A percentile compares a stretch with the other conserved stretches of the same genome.
phyloP scores from a whole-genome alignment of 1,284 basidiomycete species.

The Cryptococcus sp. region DNA sequence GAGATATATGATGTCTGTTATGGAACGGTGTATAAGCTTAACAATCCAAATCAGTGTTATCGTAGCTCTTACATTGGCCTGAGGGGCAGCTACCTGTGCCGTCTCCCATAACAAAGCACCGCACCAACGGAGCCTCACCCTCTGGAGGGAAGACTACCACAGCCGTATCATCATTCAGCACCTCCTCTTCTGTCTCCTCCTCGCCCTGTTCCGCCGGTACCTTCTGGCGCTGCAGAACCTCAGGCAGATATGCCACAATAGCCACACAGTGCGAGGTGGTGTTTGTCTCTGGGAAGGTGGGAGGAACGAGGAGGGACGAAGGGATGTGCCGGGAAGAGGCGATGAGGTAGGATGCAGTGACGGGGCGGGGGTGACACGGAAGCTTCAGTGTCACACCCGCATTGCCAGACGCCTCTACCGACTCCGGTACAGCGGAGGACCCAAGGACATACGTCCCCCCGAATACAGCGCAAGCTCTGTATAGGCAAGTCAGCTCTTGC shows the following conservation, averaged over 20 bases:
- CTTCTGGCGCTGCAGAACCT: conserved; percentile 16
- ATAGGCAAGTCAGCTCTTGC: not conserved
- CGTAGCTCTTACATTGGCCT: conserved; percentile 65
- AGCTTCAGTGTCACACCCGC: conserved; percentile 51
- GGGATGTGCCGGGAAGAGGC: conserved; percentile 54
- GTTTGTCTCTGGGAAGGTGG: not conserved
- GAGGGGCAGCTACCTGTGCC: conserved; percentile 79
- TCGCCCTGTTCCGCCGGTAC: conserved; percentile 2
- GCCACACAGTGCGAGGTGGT: conserved; percentile 62
- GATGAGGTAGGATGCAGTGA: conserved; percentile 54
- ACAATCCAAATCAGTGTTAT: not conserved
- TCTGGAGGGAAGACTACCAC: conserved; percentile 79
- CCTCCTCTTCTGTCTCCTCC: conserved; percentile 27
- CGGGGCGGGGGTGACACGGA: conserved; percentile 56
- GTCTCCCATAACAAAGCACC: conserved; percentile 72
- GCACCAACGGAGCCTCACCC: conserved; percentile 58
- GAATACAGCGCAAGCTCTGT: conserved; percentile 73
- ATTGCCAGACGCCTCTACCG: conserved; percentile 20
- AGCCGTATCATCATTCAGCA: conserved; percentile 60
- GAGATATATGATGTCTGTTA: conserved; percentile 50
- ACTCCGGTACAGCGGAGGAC: conserved; percentile 28
- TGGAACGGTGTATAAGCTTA: no score
- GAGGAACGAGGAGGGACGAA: conserved; percentile 41
- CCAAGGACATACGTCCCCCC: conserved; percentile 81
- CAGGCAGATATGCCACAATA: conserved; percentile 57